Evolutionary conservation across 2,329 filamentous ascomycete genomes (phyloP).

Genomic region (Calycina marina): DNA sequence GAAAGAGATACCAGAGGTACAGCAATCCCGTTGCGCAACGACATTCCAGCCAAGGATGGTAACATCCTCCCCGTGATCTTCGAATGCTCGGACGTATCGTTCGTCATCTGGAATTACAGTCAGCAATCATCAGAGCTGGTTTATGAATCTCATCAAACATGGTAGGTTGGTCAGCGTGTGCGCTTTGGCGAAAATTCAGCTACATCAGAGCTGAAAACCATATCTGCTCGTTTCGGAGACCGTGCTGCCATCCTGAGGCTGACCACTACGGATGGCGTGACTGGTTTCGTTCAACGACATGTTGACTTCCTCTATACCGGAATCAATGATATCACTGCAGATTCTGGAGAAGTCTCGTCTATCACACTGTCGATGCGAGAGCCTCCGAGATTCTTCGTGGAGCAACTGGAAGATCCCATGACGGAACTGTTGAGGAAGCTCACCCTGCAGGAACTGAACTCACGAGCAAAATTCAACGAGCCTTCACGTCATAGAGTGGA

Average conservation of each 20-base stretch:
- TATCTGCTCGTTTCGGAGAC: conserved; percentile 25
- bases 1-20: conserved; percentile 6
- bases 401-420: conserved; percentile 9
- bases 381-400: conserved; percentile 36
- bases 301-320: conserved; percentile 32
- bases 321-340: conserved; percentile 25
- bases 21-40: conserved; percentile 1
- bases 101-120: conserved; percentile 30
- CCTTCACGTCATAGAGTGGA: conserved; percentile 19
- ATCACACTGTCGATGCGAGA: conserved; percentile 37
- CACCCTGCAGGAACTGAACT: conserved; percentile 1
- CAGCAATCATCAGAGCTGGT: conserved; percentile 20
- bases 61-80: conserved; percentile 20
- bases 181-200: no score
- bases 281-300: no score
- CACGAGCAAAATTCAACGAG: conserved; percentile 1
- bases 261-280: conserved; percentile 3
- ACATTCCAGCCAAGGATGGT: conserved; percentile 1
- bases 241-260: conserved; percentile 28
- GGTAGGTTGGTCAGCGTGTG: conserved; percentile 27
- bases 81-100: conserved; percentile 22
- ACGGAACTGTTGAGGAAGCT: conserved; percentile 4
- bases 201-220: no score
- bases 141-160: conserved; percentile 27
- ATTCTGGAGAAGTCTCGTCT: conserved; percentile 24